Conservation (phyloP, 495 filamentous ascomycete species). For the Lasiosphaeria miniovina region DNA sequence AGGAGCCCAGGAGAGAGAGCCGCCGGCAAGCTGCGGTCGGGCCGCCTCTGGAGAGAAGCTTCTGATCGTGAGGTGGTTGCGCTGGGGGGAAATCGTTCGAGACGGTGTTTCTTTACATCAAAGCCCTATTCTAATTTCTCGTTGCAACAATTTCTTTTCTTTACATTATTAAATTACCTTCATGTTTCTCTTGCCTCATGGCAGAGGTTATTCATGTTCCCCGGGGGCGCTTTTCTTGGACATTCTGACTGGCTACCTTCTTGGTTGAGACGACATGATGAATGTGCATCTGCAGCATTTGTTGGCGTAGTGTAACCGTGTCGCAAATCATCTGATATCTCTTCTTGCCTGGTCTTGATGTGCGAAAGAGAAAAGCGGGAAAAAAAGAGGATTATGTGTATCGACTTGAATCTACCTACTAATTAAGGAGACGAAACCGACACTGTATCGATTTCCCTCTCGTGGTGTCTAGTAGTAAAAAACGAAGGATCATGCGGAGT, state of each 20-base stretch:
- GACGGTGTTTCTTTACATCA: slow-evolving; percentile 28
- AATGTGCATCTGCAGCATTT: slow-evolving; percentile 13
- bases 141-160: slow-evolving; percentile 4
- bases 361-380: neutral
- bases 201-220: neutral
- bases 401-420: neutral
- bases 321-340: neutral
- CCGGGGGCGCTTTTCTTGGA: neutral
- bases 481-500: neutral
- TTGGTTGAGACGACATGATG: neutral
- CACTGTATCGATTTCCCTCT: neutral
- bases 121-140: slow-evolving; percentile 15
- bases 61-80: slow-evolving; percentile 12
- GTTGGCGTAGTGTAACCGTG: slow-evolving; percentile 3
- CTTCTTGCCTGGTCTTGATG: neutral
- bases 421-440: neutral
- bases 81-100: slow-evolving; percentile 15
- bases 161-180: slow-evolving; percentile 7
- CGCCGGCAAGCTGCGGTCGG: slow-evolving; percentile 39
- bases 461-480: neutral
- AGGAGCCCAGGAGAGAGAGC: slow-evolving; percentile 20
- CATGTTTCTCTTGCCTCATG: slow-evolving; percentile 5
- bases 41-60: slow-evolving; percentile 33
- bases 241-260: neutral
- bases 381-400: neutral